Evolutionary conservation across 768 basidiomycete genomes (phyloP), one percentile per base, ranked within the genome.

Genomic region (Boletus huronensis): DNA sequence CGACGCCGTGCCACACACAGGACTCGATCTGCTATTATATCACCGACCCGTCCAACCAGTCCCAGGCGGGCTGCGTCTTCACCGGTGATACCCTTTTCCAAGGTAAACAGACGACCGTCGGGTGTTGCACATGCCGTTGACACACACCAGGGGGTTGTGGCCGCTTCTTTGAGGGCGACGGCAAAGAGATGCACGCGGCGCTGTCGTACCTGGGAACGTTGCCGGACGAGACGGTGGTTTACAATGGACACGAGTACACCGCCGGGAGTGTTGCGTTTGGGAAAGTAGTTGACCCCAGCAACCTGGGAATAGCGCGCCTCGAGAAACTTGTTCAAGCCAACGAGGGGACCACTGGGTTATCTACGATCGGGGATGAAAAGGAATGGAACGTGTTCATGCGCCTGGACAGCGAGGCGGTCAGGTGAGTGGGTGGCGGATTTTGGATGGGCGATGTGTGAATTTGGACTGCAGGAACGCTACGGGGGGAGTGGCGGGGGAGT

Each of bases 301-400:
- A 88, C 66, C 54, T 75, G 23, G 87, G 76, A 2, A 69, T 96
- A 41, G 71, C 68, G 28, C 78, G 82, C 28, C 80, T 97, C 29
- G 74, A 74, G 7, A 73, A 79, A 41, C 74, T 92, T 19, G 79
- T 82, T 23, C 66, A 79, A 48, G 74, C 77, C 43, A 85, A 92
- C 63, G 65, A 77, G 52, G 70, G 82, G 42, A 93, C 88, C 5
- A 83, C 88, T 5, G 93, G 95, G 38, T 74, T 87, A 66, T 88
- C 89, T 13, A 97, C 93, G 0, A 94, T 98, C 47, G 89, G 82
- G 0, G 90, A 98, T 60, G 96, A 98, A 76, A 94, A 93, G 74
- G 76, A 83, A 58, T 95, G 91, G 90, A 98, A 98, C 71, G 85
- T 93, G 8, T 98, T 98, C 71, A 93, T 97, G 92, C 81, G 93